Percentiles rank a stretch among this genome's conserved stretches.
Conservation (phyloP, 257 asterid species). For the Solanum chilense region DNA sequence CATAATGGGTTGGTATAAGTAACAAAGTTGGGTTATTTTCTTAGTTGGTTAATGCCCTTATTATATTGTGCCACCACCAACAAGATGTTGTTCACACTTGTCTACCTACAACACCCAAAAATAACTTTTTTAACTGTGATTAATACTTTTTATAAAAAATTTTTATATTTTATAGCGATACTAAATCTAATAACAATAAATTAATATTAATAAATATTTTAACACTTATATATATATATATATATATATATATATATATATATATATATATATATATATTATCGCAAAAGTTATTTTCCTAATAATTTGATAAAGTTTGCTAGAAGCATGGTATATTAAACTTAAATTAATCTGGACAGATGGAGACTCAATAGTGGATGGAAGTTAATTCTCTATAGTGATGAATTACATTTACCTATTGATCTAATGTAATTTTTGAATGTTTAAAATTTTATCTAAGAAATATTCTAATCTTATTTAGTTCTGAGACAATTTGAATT, state of each 20-base stretch:
- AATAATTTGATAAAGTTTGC: neutral
- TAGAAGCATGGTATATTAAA: neutral
- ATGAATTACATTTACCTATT: neutral
- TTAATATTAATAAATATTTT: too few species aligned
- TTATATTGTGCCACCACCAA: neutral
- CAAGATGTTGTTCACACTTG: neutral
- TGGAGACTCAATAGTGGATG: neutral
- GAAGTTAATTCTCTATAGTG: neutral
- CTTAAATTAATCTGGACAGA: neutral
- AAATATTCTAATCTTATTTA: neutral
- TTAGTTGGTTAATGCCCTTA: neutral
- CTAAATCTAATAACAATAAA: too few species aligned
- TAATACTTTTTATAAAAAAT: too few species aligned
- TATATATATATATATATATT: too few species aligned
- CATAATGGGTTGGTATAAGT: neutral
- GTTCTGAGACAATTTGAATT: neutral
- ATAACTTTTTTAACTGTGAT: too few species aligned
- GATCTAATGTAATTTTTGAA: neutral
- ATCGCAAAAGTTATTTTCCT: rapidly evolving
- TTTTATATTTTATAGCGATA: rapidly evolving
- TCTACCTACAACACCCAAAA: rapidly evolving
- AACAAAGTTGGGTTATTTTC: neutral
- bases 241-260: too few species aligned
- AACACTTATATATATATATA: too few species aligned
- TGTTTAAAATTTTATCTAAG: neutral